Base-by-base conservation (phyloP, 1,284 basidiomycete species). In the Heliocybe sulcata region DNA sequence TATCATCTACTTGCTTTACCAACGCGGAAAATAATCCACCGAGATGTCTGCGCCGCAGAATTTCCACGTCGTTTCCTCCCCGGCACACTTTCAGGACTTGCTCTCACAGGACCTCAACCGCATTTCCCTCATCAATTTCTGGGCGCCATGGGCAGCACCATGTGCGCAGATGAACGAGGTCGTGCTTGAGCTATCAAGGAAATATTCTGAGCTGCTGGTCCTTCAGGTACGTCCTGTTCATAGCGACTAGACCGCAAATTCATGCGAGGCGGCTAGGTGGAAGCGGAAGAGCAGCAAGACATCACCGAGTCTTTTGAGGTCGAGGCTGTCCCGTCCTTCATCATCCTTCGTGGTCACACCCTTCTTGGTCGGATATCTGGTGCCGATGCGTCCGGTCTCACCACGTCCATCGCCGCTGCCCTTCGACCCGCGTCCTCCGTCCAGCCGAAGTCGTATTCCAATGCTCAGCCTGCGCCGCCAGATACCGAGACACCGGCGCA, bases 301-400 rank as follows among this genome's bases (percentile, higher is more conserved):
- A 95, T 99, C 52, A 80, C 94, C 3, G 95, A 98, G 67, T 93
- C 91, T 4, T 99, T 99, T 64, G 88, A 94, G 27, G 82, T 99
- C 56, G 86, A 95, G 65, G 85, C 91, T 8, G 96, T 99, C 2
- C 96, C 97, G 0, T 78, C 86, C 1, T 90, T 95, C 63, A 72
- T 98, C 53, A 70, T 99, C 54, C 82, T 99, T 26, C 79, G 87
- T 60, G 93, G 96, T 1, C 96, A 99, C 70, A 87, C 85, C 0
- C 82, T 98, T 1, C 83, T 99, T 3, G 82, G 77, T 1, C 83
- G 88, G 51, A 82, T 98, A 64, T 76, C 80, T 12, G 96, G 97
- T 20, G 92, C 89, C 19, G 93, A 98, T 67, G 87, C 88, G 11
- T 62, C 74, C 3, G 77, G 77, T 0, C 81, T 99, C 49, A 85